These are phyloP conservation scores for Plectranthus barbatus DNA, from an alignment of 257 asterid species.

Conservation along the genomic window DNA sequence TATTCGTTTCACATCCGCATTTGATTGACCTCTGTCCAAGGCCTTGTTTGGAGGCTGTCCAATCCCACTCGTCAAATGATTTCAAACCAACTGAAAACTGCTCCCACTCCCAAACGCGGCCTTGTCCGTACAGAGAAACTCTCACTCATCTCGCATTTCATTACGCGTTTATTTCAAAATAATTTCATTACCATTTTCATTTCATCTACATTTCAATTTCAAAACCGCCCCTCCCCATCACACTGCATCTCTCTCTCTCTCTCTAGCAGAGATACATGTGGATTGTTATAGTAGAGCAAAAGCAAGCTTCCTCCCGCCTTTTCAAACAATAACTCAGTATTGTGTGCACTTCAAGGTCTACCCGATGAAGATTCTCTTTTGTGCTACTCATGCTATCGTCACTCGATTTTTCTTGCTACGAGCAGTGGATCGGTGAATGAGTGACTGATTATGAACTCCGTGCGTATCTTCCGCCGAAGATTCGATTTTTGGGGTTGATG, in stretches of 20 bases:
- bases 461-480: constrained; percentile 28
- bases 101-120: neutral
- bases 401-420: neutral
- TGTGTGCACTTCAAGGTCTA: neutral
- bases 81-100: neutral
- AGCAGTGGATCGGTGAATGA: constrained; percentile 22
- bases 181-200: constrained; percentile 45
- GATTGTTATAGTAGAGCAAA: constrained; percentile 19
- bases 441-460: constrained; percentile 1
- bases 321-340: neutral
- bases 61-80: too few species aligned
- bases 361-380: constrained; percentile 1
- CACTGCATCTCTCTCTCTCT: constrained; percentile 19
- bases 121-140: neutral
- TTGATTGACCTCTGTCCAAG: too few species aligned
- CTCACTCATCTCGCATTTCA: neutral
- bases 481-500: constrained; percentile 16
- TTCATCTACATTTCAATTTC: constrained; percentile 20
- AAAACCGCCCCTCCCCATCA: constrained; percentile 18
- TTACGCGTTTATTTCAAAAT: constrained; percentile 18
- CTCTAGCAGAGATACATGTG: constrained; percentile 13
- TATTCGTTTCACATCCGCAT: too few species aligned
- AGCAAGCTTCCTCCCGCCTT: constrained; percentile 13
- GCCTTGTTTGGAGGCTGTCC: too few species aligned
- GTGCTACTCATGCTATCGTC: constrained; percentile 4